phyloP scores from a whole-genome alignment of 805 yeast species.

The Candida yuanshanica region DNA sequence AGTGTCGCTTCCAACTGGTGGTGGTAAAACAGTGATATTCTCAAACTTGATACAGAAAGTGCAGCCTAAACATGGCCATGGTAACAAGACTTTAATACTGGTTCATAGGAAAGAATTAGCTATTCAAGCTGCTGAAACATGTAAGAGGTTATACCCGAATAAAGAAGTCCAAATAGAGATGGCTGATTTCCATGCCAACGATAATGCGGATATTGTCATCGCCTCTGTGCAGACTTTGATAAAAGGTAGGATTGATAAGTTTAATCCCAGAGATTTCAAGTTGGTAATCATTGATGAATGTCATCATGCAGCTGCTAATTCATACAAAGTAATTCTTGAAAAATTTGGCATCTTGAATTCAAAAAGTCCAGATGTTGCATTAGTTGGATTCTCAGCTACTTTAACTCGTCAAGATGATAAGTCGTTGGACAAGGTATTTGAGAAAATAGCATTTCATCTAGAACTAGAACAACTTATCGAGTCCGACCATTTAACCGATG shows the following conservation, averaged over 20 bases:
- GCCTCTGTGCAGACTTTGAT: conserved; percentile 71
- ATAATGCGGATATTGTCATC: conserved; percentile 56
- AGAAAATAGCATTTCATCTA: conserved; percentile 68
- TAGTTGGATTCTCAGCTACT: conserved; percentile 88
- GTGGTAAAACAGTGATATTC: conserved; percentile 87
- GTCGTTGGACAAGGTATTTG: conserved; percentile 54
- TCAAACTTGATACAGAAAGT: conserved; percentile 47
- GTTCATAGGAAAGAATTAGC: conserved; percentile 83
- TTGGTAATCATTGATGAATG: conserved; percentile 85
- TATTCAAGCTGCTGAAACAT: conserved; percentile 54
- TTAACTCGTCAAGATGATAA: conserved; percentile 69
- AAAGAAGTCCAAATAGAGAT: conserved; percentile 60
- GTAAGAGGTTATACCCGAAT: conserved; percentile 43
- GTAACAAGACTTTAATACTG: conserved; percentile 45
- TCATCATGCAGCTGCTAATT: conserved; percentile 77
- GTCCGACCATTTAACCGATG: conserved; percentile 65
- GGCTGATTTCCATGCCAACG: conserved; percentile 43
- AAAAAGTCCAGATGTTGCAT: conserved; percentile 38
- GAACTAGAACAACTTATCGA: conserved; percentile 59
- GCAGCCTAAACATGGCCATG: conserved; percentile 25
- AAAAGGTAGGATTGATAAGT: conserved; percentile 44
- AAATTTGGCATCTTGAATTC: conserved; percentile 38
- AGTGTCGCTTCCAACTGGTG: conserved; percentile 87
- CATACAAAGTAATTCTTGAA: conserved; percentile 53
- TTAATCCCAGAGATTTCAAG: conserved; percentile 56